Evolutionary conservation across 2,329 filamentous ascomycete species (phyloP).

Genomic region (Ophiocordyceps camponoti-saundersi): DNA sequence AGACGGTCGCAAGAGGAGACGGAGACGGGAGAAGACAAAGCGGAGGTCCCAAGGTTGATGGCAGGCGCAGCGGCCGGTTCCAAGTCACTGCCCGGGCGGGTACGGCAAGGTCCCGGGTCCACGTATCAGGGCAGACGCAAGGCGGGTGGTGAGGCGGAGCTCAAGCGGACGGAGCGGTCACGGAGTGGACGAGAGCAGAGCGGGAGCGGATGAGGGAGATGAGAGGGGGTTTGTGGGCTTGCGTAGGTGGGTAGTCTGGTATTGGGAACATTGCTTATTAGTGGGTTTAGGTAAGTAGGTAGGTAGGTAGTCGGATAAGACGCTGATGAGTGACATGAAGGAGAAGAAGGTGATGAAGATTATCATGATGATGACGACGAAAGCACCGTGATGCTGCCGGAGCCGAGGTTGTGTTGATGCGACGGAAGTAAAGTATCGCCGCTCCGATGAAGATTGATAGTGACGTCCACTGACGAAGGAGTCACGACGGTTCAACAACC

Average conservation of each 20-base stretch:
- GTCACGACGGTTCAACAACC: not conserved
- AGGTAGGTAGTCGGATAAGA: too few species aligned
- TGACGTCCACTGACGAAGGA: not conserved
- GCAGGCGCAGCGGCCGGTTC: not conserved
- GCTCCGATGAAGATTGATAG: not conserved
- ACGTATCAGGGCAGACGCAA: not conserved
- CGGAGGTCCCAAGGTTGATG: slow-evolving; percentile 3
- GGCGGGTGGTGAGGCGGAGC: not conserved
- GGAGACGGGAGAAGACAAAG: slow-evolving; percentile 5
- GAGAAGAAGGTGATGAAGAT: too few species aligned
- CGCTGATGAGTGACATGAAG: too few species aligned
- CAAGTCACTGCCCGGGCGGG: slow-evolving; percentile 7
- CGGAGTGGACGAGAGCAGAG: not conserved
- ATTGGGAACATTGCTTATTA: too few species aligned
- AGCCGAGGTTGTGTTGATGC: not conserved
- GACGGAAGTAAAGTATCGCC: not conserved
- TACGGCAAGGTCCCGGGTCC: slow-evolving; percentile 3
- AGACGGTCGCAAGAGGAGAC: slow-evolving; percentile 20
- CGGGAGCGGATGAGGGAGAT: too few species aligned
- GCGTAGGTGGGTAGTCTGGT: too few species aligned
- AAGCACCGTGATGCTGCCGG: too few species aligned
- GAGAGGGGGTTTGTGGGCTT: not conserved
- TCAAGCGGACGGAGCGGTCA: not conserved
- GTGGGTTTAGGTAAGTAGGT: too few species aligned
- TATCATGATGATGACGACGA: too few species aligned